Evolutionary conservation across 805 yeast species (phyloP).

Genomic region (Candida argentea): DNA sequence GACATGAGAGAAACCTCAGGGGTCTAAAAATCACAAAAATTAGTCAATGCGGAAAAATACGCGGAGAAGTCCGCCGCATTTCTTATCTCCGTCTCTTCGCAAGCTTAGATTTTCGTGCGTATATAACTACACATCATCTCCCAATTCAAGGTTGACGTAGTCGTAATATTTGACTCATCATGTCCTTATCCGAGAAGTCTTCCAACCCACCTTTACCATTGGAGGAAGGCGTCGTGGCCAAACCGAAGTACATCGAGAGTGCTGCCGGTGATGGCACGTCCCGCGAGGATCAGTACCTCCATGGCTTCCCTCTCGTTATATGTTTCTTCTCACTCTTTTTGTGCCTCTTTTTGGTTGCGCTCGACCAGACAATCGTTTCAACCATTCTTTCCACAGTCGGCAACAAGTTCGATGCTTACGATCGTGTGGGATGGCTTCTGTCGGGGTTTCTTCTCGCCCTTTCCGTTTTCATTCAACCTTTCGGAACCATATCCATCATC

Average conservation of each 20-base stretch:
- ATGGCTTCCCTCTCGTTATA: slow-evolving; percentile 15
- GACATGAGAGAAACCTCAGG: too few species aligned
- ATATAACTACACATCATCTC: too few species aligned
- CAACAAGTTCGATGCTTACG: slow-evolving; percentile 22
- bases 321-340: slow-evolving; percentile 19
- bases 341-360: slow-evolving; percentile 24
- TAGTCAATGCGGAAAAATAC: too few species aligned
- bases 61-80: too few species aligned
- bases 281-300: slow-evolving; percentile 26
- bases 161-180: too few species aligned
- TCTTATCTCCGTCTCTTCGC: too few species aligned
- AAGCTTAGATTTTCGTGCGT: too few species aligned
- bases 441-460: slow-evolving; percentile 27
- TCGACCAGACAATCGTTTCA: slow-evolving; percentile 31
- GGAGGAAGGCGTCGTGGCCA: too few species aligned
- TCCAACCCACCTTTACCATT: too few species aligned
- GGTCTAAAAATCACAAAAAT: too few species aligned
- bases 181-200: too few species aligned
- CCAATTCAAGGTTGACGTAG: too few species aligned
- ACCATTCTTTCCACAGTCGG: slow-evolving; percentile 27
- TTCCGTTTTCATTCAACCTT: slow-evolving; percentile 24
- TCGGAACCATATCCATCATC: slow-evolving; percentile 27
- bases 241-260: slow-evolving; percentile 22
- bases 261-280: slow-evolving; percentile 35
- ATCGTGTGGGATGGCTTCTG: slow-evolving; percentile 28